Base-by-base conservation (phyloP, 768 basidiomycete genomes). In the Amanita subjunquillea region DNA sequence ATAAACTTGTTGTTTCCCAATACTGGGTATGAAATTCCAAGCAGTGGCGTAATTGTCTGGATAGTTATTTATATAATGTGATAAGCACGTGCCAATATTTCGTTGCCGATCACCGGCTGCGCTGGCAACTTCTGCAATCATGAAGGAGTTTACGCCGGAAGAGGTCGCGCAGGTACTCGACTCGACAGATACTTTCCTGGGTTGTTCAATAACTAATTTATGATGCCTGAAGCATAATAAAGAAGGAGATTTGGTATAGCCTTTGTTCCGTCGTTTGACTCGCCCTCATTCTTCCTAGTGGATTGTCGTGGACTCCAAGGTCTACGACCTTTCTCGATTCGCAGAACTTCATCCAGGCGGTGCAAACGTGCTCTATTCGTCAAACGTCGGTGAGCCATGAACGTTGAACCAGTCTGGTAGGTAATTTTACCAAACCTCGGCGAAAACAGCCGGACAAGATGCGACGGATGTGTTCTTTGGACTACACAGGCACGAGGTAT, bases 321-420 rank as follows among this genome's bases (percentile, higher is more conserved):
- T 92, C 27, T 92, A 86, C 53, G 80, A 91, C 62, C 65, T 98
- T 29, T 80, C 85, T 37, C 82, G 78, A 55, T 96, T 98, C 59
- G 83, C 81, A 22, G 72, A 81, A 55, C 67, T 96, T 47, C 94
- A 98, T 62, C 94, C 91, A 1, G 80, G 93, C 49, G 92, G 93
- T 8, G 64, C 78, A 25, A 83, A 80, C 32, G 91, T 95, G 4
- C 70, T 91, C 27, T 77, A 77, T 57, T 79, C 83, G 17, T 67
- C 77, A 8, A 67, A 73, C 36, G 75, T 95, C 49, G 87, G 87
- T 86, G 60, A 59, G 79, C 60, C 3, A 3, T 44, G n/a, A 17
- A 32, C 4, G 8, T 32, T 32, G 20, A 38, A 37, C 23, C 15
- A 10, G 6, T 17, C 34, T 12, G 44, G 25, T 25, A 13, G 25